A percentile compares a stretch with the other conserved stretches of the same genome.
These are phyloP conservation scores for Lachnellula cervina DNA, from an alignment of 2,329 filamentous ascomycete genomes.

Conservation along the genomic window DNA sequence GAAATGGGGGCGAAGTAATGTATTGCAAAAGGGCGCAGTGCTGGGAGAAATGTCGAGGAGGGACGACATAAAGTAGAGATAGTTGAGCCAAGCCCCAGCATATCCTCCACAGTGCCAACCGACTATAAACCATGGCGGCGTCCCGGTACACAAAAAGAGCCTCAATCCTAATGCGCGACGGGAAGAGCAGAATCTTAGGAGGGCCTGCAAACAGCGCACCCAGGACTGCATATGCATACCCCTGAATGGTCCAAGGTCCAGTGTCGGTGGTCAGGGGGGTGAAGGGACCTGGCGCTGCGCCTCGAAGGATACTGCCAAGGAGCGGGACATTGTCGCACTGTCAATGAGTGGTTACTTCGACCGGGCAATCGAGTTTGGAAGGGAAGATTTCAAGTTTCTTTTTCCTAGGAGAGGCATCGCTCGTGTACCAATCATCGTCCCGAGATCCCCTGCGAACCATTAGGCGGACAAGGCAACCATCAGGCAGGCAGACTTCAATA, in stretches of 20 bases:
- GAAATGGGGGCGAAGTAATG: slow-evolving; percentile 15
- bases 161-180: slow-evolving; percentile 4
- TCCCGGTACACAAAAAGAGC: slow-evolving; percentile 10
- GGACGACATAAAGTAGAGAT: slow-evolving; percentile 9
- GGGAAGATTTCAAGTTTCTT: neutral
- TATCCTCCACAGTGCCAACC: slow-evolving; percentile 6
- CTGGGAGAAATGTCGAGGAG: slow-evolving; percentile 1
- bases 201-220: slow-evolving; percentile 9
- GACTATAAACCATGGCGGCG: neutral
- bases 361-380: slow-evolving; percentile 4
- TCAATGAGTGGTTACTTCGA: neutral
- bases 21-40: slow-evolving; percentile 12
- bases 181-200: neutral
- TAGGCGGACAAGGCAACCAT: slow-evolving; percentile 19
- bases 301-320: neutral
- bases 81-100: slow-evolving; percentile 13
- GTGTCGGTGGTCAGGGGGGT: neutral
- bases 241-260: neutral
- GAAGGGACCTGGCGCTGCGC: slow-evolving; percentile 9
- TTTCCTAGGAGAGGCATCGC: neutral
- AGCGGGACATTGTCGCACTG: neutral
- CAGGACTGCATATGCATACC: slow-evolving; percentile 10
- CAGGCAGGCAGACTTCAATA: slow-evolving; percentile 12
- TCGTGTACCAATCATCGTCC: neutral
- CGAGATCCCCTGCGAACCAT: neutral